Conservation (phyloP, 805 yeast species). For the Sugiyamaella boreocaroliniensis region DNA sequence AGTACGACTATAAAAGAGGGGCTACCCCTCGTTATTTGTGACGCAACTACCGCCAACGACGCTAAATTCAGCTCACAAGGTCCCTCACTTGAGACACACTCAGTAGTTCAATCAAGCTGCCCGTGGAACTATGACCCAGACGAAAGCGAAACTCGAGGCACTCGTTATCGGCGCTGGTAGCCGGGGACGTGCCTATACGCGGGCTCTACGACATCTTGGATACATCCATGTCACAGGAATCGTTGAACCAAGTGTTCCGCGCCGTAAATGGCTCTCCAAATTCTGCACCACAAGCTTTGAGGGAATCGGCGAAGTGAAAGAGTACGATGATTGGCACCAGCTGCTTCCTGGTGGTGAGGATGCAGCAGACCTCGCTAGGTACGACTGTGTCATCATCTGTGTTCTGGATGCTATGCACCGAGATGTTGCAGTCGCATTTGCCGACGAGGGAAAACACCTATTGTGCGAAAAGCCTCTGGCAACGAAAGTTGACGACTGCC, state of each 20-base stretch:
- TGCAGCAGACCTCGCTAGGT: conserved; percentile 10
- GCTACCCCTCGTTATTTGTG: no score
- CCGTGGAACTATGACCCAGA: background rate
- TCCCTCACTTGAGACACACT: no score
- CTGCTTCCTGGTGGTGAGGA: conserved; percentile 8
- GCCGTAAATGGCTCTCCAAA: conserved; percentile 12
- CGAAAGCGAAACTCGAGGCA: conserved; percentile 6
- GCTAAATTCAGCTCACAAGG: no score
- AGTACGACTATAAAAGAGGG: no score
- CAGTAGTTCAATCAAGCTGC: no score
- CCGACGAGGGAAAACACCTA: conserved; percentile 20
- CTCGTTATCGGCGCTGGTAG: conserved; percentile 20
- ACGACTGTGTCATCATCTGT: conserved; percentile 22
- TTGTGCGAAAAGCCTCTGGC: conserved; percentile 26
- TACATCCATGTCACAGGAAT: conserved; percentile 17
- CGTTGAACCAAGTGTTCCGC: conserved; percentile 15
- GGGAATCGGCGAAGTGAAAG: conserved; percentile 6
- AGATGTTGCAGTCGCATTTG: conserved; percentile 24
- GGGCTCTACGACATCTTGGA: conserved; percentile 14
- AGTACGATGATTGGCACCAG: conserved; percentile 19
- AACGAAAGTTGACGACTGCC: conserved; percentile 21
- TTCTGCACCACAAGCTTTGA: background rate
- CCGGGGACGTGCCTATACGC: conserved; percentile 18
- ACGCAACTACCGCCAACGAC: no score
- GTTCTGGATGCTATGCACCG: conserved; percentile 23